A percentile compares a stretch with the other conserved stretches of the same genome.
Evolutionary conservation across 108 stramenopile genomes (phyloP).

Genomic region (Discostella pseudostelligera): DNA sequence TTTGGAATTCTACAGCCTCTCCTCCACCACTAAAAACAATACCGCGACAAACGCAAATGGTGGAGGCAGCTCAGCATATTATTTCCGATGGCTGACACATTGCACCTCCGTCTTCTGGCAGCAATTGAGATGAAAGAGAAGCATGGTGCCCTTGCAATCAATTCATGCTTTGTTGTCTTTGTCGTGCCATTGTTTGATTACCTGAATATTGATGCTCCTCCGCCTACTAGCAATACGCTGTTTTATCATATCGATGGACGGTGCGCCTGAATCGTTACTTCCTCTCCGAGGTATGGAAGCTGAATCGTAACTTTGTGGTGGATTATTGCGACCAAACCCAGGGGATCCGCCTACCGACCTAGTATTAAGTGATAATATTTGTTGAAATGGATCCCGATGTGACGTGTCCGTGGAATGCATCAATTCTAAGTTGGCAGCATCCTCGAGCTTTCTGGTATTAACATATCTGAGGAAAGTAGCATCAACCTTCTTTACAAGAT

Average conservation of each 20-base stretch:
- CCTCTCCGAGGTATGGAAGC: not conserved
- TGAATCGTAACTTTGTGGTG: not conserved
- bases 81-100: no score
- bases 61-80: no score
- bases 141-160: no score
- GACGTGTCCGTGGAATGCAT: not conserved
- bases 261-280: not conserved
- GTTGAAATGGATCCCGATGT: conserved; percentile 25
- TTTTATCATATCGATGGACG: conserved; percentile 18
- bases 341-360: conserved; percentile 21
- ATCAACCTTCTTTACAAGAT: conserved; percentile 24
- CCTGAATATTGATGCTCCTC: no score
- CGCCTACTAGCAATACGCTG: conserved; percentile 19
- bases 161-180: no score
- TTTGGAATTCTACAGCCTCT: no score
- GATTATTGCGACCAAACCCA: conserved; percentile 5
- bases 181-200: no score
- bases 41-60: no score
- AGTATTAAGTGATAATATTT: conserved; percentile 18
- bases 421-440: conserved; percentile 17
- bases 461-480: not conserved
- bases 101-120: no score
- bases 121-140: no score
- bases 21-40: no score
- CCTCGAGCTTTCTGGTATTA: conserved; percentile 2